phyloP scores from a whole-genome alignment of 2,329 filamentous ascomycete genomes.

The Leptodontidium sp. region DNA sequence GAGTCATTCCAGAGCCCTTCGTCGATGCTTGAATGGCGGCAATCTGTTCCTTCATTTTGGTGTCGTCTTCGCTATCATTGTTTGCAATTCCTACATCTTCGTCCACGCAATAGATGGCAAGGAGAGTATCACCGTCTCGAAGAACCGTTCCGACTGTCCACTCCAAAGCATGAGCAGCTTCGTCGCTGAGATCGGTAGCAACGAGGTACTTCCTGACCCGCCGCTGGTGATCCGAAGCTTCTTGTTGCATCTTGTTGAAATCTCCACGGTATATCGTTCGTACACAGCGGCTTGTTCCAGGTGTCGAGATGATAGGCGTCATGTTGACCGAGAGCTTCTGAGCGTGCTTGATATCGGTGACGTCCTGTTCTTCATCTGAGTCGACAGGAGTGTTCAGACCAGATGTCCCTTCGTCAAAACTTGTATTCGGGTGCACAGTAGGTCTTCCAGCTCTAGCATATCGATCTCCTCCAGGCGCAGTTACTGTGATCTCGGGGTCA shows the following conservation, averaged over 20 bases:
- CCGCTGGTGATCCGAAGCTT: slow-evolving; percentile 80
- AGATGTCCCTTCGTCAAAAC: slow-evolving; percentile 71
- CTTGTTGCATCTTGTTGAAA: slow-evolving; percentile 76
- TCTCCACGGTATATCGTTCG: slow-evolving; percentile 92
- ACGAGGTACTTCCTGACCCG: slow-evolving; percentile 90
- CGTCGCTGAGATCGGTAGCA: slow-evolving; percentile 93
- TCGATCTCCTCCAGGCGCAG: slow-evolving; percentile 68
- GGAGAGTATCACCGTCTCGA: slow-evolving; percentile 90
- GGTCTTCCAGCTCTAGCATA: slow-evolving; percentile 57
- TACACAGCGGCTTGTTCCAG: slow-evolving; percentile 81
- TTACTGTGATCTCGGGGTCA: slow-evolving; percentile 72
- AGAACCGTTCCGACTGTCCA: slow-evolving; percentile 98
- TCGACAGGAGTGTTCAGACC: slow-evolving; percentile 67
- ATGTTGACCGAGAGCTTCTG: slow-evolving; percentile 84
- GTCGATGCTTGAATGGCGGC: slow-evolving; percentile 70
- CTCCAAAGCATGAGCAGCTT: slow-evolving; percentile 93
- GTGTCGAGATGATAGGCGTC: slow-evolving; percentile 79
- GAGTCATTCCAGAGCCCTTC: slow-evolving; percentile 45
- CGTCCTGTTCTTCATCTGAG: slow-evolving; percentile 86
- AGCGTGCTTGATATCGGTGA: slow-evolving; percentile 85
- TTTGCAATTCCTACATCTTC: slow-evolving; percentile 75
- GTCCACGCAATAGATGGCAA: slow-evolving; percentile 92
- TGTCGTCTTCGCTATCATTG: slow-evolving; percentile 62
- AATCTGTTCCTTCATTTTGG: slow-evolving; percentile 77
- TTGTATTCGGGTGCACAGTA: slow-evolving; percentile 81